Evolutionary conservation across 208 protist species (phyloP).

Genomic region (Trichomonas gallinae): DNA sequence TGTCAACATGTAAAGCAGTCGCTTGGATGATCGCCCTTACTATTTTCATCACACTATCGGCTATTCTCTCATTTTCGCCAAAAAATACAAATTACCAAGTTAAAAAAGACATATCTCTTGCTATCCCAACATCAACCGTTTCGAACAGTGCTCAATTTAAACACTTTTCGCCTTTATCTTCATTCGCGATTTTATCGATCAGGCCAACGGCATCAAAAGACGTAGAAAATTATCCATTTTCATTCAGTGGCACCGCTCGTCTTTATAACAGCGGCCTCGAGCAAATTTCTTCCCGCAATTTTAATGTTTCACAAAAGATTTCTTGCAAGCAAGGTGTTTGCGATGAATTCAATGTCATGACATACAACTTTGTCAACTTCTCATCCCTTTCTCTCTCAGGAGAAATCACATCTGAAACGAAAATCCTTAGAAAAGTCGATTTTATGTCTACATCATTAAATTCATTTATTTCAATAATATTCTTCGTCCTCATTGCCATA

Average conservation of each 20-base stretch:
- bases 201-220: neutral
- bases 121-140: neutral
- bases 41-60: neutral
- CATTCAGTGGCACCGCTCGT: neutral
- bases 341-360: neutral
- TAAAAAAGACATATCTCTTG: neutral
- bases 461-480: neutral
- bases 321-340: neutral
- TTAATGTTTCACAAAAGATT: neutral
- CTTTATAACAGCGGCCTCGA: neutral
- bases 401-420: neutral
- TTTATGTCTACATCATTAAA: neutral
- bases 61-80: neutral
- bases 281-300: neutral
- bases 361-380: neutral
- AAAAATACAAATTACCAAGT: neutral
- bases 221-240: neutral
- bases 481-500: neutral
- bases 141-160: neutral
- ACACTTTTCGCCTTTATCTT: neutral
- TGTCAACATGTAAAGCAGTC: neutral
- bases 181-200: neutral
- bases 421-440: neutral
- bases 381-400: neutral
- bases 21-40: neutral